These are phyloP conservation scores for Chrysoporthe puriensis DNA, from an alignment of 2,329 filamentous ascomycete species.

Conservation along the genomic window DNA sequence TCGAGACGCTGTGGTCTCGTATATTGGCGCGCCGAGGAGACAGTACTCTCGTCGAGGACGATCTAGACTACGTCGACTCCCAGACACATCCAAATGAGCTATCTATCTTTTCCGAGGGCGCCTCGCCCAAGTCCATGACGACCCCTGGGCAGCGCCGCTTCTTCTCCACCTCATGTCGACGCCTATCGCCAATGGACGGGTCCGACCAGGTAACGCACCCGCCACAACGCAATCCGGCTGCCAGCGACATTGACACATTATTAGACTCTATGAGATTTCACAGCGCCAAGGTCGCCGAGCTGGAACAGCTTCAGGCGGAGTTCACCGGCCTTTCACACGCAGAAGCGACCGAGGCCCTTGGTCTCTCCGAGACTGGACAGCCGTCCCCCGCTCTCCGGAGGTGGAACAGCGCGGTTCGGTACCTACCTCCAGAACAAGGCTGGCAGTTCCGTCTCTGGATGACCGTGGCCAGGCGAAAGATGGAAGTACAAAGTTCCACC, in stretches of 20 bases:
- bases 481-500: conserved; percentile 25
- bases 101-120: conserved; percentile 24
- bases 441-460: conserved; percentile 41
- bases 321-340: conserved; percentile 10
- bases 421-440: conserved; percentile 37
- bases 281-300: conserved; percentile 11
- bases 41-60: conserved; percentile 22
- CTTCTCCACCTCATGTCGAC: conserved; percentile 31
- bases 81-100: conserved; percentile 26
- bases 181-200: conserved; percentile 7
- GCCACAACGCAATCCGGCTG: conserved; percentile 14
- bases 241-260: conserved; percentile 26
- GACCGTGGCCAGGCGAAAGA: conserved; percentile 33
- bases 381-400: conserved; percentile 18
- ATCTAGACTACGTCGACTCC: conserved; percentile 31
- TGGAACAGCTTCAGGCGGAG: conserved; percentile 24
- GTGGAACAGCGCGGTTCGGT: conserved; percentile 34
- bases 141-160: conserved; percentile 28
- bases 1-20: conserved; percentile 57
- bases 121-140: conserved; percentile 20
- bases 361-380: conserved; percentile 9
- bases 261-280: conserved; percentile 24
- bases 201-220: conserved; percentile 27
- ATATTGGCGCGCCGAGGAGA: conserved; percentile 37
- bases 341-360: conserved; percentile 21